Evolutionary conservation across 371 early-diverging fungal genomes (phyloP).

Genomic region (Mucor mucedo): DNA sequence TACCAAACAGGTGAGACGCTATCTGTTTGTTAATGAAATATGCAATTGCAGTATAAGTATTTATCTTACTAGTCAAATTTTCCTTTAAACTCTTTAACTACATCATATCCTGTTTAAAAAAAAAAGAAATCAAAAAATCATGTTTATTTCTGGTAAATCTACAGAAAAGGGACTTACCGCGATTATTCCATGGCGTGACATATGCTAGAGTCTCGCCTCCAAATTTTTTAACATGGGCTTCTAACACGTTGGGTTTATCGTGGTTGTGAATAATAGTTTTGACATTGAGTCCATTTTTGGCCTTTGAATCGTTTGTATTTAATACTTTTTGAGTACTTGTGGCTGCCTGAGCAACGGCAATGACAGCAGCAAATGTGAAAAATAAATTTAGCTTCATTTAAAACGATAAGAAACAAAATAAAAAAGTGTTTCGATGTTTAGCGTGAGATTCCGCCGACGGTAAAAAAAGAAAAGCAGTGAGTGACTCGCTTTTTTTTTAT

Average conservation of each 20-base stretch:
- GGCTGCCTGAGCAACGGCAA: background rate
- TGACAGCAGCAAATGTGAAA: background rate
- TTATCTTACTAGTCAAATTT: conserved; percentile 66
- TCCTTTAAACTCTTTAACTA: conserved; percentile 64
- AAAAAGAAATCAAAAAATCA: background rate
- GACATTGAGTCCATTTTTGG: conserved; percentile 9
- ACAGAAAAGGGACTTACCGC: conserved; percentile 34
- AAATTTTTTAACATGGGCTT: conserved; percentile 47
- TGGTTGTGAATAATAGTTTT: conserved; percentile 19
- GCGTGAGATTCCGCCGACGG: too few relatives aligned
- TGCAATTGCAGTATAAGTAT: background rate
- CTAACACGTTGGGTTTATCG: conserved; percentile 15
- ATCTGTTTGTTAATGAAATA: background rate
- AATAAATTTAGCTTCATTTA: background rate
- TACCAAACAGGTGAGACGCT: conserved; percentile 68
- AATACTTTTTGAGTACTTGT: background rate
- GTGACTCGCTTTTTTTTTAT: too few relatives aligned
- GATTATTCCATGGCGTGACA: conserved; percentile 75
- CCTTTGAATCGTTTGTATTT: background rate
- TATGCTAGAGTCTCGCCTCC: conserved; percentile 57
- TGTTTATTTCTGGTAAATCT: background rate
- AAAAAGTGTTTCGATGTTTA: too few relatives aligned
- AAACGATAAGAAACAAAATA: too few relatives aligned
- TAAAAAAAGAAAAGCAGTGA: too few relatives aligned
- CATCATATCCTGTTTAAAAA: conserved; percentile 53